Percentiles rank a stretch among this genome's conserved stretches.
These are phyloP conservation scores for Paramecium primaurelia DNA, from an alignment of 73 alveolate genomes.

Conservation along the genomic window DNA sequence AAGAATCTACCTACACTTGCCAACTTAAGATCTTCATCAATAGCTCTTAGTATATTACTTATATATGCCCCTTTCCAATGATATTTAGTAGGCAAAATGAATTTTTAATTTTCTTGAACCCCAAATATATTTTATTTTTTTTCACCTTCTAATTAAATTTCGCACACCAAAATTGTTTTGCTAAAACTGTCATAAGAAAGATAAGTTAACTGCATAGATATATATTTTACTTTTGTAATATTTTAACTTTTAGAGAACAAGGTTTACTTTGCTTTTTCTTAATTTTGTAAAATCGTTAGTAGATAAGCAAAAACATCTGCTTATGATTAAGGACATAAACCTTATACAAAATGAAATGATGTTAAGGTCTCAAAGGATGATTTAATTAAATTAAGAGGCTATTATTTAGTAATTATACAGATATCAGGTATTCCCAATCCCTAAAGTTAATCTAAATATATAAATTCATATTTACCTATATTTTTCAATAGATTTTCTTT, in stretches of 20 bases:
- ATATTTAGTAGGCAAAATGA: background rate
- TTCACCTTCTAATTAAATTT: background rate
- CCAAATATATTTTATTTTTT: background rate
- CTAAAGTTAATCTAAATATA: background rate
- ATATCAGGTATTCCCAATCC: background rate
- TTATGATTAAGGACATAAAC: background rate
- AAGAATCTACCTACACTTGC: background rate
- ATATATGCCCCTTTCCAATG: background rate
- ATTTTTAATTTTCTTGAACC: background rate
- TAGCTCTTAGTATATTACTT: background rate
- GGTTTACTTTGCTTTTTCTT: background rate
- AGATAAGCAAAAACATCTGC: background rate
- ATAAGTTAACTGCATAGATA: background rate
- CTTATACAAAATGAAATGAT: slow-evolving; percentile 24
- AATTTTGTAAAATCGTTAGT: background rate
- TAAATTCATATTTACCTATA: background rate
- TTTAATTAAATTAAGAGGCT: background rate
- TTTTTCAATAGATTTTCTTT: background rate
- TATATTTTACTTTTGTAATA: background rate
- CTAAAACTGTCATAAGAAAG: background rate
- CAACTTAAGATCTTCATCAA: background rate
- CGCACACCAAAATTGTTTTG: background rate
- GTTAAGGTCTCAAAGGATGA: background rate
- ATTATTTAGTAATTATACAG: background rate
- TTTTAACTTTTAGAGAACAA: background rate